phyloP scores from a whole-genome alignment of 345 rosid genomes.

The Hibiscus syriacus region DNA sequence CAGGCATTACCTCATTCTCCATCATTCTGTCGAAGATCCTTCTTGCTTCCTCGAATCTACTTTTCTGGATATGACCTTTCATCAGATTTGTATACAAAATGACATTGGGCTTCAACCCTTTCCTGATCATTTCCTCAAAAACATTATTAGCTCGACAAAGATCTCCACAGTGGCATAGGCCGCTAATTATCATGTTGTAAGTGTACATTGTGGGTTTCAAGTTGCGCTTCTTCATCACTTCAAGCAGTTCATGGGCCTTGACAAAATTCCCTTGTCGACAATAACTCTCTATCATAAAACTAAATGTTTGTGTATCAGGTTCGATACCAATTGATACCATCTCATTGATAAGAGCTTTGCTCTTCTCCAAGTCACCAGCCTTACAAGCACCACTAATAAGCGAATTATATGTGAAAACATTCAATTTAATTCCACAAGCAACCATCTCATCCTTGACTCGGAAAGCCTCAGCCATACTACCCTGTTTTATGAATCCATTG shows the following conservation, averaged over 20 bases:
- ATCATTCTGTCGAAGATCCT: constrained; percentile 52
- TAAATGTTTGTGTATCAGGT: constrained; percentile 59
- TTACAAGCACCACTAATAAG: constrained; percentile 46
- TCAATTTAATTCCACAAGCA: constrained; percentile 34
- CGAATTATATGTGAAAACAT: constrained; percentile 37
- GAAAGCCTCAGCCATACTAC: constrained; percentile 44
- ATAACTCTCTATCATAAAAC: constrained; percentile 53
- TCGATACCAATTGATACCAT: constrained; percentile 39
- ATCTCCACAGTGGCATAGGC: constrained; percentile 50
- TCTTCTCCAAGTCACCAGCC: constrained; percentile 61
- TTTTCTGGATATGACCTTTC: constrained; percentile 42
- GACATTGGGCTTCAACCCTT: constrained; percentile 55
- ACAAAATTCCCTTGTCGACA: constrained; percentile 29
- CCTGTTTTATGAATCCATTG: constrained; percentile 53
- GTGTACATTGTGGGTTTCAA: constrained; percentile 40
- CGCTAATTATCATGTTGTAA: constrained; percentile 40
- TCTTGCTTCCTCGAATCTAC: constrained; percentile 47
- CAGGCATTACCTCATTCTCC: constrained; percentile 47
- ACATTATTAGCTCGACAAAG: constrained; percentile 38
- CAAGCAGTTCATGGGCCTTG: constrained; percentile 35
- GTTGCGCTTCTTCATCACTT: constrained; percentile 55
- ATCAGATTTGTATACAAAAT: constrained; percentile 56
- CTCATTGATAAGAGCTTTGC: constrained; percentile 49
- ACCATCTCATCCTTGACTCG: constrained; percentile 51
- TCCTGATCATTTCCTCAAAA: constrained; percentile 43